Evolutionary conservation across 208 protist species (phyloP), one percentile per base, ranked within the genome.

Genomic region (Trypanosoma cruzi): DNA sequence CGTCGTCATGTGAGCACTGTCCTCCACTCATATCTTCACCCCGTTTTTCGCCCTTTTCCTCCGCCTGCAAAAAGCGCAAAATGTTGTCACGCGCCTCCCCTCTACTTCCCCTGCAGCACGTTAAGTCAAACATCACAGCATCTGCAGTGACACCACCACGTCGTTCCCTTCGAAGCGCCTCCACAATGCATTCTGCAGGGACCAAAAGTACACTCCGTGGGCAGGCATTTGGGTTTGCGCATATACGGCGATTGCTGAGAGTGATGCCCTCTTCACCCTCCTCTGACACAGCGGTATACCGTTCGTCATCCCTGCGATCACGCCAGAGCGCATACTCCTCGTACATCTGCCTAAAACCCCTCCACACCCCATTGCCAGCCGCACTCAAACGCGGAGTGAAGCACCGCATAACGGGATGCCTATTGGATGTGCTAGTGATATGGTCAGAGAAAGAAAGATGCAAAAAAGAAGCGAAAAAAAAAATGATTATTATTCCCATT

Each of bases 141-240:
- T 96, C 91, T 1, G 89, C 88, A 20, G 11, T 40, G 18, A 89
- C 73, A n/a, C 57, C 54, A 22, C 73, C 68, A 16, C 88, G 85
- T 67, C 90, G 88, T 49, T 73, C 62, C 78, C 90, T 60, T 32
- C 83, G 58, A 28, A 16, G 26, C 53, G 46, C 24, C 29, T 68
- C 54, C 7, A 14, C 32, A n/a, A 68, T 70, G 10, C 36, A 18
- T 11, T 24, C 26, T 0, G 82, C 77, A 14, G 91, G 87, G 26
- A 94, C 75, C 52, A 92, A 84, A 37, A 96, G 85, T 2, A 90
- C 88, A 67, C 85, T 94, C 61, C 91, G 84, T 0, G 90, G 90
- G 55, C 87, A 93, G 34, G 81, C 60, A 31, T 49, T 49, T 16
- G 74, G 73, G 54, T 89, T 88, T 49, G 72, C 68, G 31, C 77